Evolutionary conservation across 805 yeast genomes (phyloP).

Genomic region (Ogataea paraovalis): DNA sequence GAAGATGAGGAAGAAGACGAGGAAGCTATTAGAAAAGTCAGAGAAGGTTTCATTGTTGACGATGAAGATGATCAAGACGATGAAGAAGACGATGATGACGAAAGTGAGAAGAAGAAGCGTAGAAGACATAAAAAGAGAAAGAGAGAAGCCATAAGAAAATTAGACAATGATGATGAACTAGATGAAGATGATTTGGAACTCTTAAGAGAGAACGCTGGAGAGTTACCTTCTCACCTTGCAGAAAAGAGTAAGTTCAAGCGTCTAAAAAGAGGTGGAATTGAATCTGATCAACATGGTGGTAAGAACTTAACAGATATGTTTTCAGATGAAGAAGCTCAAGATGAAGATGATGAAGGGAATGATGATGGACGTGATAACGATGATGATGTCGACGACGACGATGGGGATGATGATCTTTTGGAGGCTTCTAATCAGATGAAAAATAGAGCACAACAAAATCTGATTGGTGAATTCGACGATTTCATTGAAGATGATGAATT

Average conservation of each 20-base stretch:
- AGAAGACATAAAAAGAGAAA: constrained; percentile 32
- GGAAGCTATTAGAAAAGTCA: constrained; percentile 76
- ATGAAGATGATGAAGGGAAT: constrained; percentile 21
- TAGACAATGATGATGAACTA: constrained; percentile 56
- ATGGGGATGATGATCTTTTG: constrained; percentile 29
- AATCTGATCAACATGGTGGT: constrained; percentile 20
- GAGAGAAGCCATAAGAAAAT: constrained; percentile 28
- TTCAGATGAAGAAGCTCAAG: constrained; percentile 51
- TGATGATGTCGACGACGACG: constrained; percentile 32
- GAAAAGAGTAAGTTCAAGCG: constrained; percentile 64
- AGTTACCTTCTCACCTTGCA: constrained; percentile 39
- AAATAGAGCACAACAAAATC: constrained; percentile 25
- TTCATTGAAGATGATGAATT: constrained; percentile 97
- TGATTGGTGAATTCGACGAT: constrained; percentile 85
- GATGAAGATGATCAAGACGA: constrained; percentile 65
- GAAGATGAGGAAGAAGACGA: constrained; percentile 85
- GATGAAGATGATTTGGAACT: constrained; percentile 96
- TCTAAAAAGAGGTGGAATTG: constrained; percentile 66
- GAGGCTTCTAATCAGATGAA: constrained; percentile 26
- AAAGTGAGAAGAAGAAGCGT: constrained; percentile 35
- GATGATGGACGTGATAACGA: constrained; percentile 32
- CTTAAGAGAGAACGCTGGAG: constrained; percentile 86
- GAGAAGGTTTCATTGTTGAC: constrained; percentile 92
- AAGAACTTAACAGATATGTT: constrained; percentile 63
- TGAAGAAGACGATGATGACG: constrained; percentile 16